These are phyloP conservation scores for Colletotrichum sp. DNA, from an alignment of 2,329 filamentous ascomycete species.

Conservation along the genomic window DNA sequence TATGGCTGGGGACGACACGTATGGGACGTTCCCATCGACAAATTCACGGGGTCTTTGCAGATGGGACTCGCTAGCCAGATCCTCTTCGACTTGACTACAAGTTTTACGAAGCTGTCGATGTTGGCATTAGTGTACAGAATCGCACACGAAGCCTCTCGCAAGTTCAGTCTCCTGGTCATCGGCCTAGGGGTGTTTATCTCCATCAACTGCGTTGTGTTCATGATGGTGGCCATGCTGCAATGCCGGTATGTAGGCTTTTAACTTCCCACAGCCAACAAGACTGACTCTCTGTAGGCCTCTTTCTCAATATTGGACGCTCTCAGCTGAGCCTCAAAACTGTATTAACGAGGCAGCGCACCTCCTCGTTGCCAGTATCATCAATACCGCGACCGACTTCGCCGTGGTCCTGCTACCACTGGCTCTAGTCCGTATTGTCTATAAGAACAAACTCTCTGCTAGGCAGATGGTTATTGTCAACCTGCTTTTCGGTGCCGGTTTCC, in stretches of 20 bases:
- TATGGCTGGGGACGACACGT: conserved; percentile 37
- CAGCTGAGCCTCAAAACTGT: conserved; percentile 38
- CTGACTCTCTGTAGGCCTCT: conserved; percentile 34
- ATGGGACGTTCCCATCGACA: conserved; percentile 34
- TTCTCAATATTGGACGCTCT: conserved; percentile 42
- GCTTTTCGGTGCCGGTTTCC: conserved; percentile 55
- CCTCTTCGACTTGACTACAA: conserved; percentile 41
- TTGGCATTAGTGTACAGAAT: conserved; percentile 42
- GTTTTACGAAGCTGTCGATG: conserved; percentile 46
- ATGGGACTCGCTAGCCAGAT: conserved; percentile 36
- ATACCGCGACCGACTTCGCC: conserved; percentile 64
- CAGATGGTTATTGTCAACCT: conserved; percentile 51
- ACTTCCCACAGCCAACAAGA: conserved; percentile 22
- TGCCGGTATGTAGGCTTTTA: conserved; percentile 36
- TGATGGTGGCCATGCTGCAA: conserved; percentile 40
- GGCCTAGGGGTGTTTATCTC: conserved; percentile 33
- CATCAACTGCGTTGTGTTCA: conserved; percentile 37
- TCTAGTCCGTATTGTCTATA: conserved; percentile 36
- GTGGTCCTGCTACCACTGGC: conserved; percentile 57
- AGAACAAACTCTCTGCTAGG: conserved; percentile 47
- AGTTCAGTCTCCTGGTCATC: conserved; percentile 33
- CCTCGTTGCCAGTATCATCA: conserved; percentile 60
- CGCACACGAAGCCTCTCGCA: conserved; percentile 32
- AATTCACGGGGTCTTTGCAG: conserved; percentile 28
- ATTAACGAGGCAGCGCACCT: conserved; percentile 57